Evolutionary conservation across 179 eudicot genomes (phyloP).

Genomic region (Drosera spatulata): DNA sequence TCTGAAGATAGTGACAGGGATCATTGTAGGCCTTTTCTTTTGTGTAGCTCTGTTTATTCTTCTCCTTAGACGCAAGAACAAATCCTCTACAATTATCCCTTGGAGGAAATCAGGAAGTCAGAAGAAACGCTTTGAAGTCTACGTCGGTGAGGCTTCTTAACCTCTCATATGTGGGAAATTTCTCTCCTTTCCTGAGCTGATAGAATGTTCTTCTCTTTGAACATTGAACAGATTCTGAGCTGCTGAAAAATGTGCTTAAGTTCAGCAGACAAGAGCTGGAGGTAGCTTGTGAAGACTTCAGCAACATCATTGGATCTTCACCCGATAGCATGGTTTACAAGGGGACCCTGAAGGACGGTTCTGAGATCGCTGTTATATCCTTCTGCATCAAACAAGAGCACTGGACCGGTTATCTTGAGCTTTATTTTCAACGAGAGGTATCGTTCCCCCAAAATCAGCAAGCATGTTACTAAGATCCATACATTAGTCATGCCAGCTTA

Average conservation of each 20-base stretch:
- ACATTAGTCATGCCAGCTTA: too few relatives aligned
- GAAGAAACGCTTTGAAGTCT: conserved; percentile 48
- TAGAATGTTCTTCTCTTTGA: not conserved
- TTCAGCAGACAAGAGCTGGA: conserved; percentile 87
- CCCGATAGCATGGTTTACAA: conserved; percentile 80
- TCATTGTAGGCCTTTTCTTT: conserved; percentile 54
- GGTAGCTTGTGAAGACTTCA: conserved; percentile 97
- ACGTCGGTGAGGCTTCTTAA: conserved; percentile 34
- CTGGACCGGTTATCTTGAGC: conserved; percentile 89
- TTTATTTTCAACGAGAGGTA: conserved; percentile 92
- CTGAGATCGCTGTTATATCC: conserved; percentile 93
- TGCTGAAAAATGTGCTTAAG: conserved; percentile 57
- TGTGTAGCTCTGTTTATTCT: conserved; percentile 36
- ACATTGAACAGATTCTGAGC: conserved; percentile 47
- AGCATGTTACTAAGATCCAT: too few relatives aligned
- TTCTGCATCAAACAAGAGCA: conserved; percentile 86
- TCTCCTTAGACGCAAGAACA: conserved; percentile 41
- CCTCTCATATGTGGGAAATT: not conserved
- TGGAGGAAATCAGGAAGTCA: conserved; percentile 71
- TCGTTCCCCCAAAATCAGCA: not conserved
- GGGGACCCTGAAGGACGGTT: conserved; percentile 81
- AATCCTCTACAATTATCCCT: conserved; percentile 58
- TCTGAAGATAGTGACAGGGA: conserved; percentile 72
- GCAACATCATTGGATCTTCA: conserved; percentile 90
- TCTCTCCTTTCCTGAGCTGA: too few relatives aligned